These are phyloP conservation scores for Penicillium nucicola DNA, from an alignment of 495 filamentous ascomycete species.

Conservation along the genomic window DNA sequence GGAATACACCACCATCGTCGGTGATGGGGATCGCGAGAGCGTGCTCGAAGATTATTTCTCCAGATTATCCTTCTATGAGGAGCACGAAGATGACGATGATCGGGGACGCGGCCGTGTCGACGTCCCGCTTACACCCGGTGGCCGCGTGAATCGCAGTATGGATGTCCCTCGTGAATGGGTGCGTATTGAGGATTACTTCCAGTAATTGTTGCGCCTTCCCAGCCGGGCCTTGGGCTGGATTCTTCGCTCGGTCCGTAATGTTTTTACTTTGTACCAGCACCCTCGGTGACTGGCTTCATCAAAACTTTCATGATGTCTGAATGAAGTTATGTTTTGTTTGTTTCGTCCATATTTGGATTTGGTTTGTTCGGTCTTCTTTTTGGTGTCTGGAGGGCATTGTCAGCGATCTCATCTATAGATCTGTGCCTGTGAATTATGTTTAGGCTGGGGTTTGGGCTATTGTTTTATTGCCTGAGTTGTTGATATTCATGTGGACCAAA, in stretches of 20 bases:
- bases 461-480: not conserved
- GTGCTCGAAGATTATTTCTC: constrained; percentile 87
- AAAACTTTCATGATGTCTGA: constrained; percentile 15
- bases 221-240: too few species aligned
- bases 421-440: not conserved
- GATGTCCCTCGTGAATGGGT: constrained; percentile 54
- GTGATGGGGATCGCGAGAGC: constrained; percentile 70
- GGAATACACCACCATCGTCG: constrained; percentile 81
- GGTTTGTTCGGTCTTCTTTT: constrained; percentile 5
- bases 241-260: too few species aligned
- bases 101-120: constrained; percentile 52
- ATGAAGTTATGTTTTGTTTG: constrained; percentile 25
- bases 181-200: constrained; percentile 42
- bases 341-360: constrained; percentile 15
- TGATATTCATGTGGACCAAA: not conserved
- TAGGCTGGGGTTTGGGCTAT: not conserved
- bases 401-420: too few species aligned
- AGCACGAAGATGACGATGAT: constrained; percentile 55
- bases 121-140: constrained; percentile 67
- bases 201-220: constrained; percentile 9
- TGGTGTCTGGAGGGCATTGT: not conserved
- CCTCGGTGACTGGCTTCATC: not conserved
- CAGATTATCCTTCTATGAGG: constrained; percentile 59
- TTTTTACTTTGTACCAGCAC: not conserved
- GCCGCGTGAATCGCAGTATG: constrained; percentile 68